Base-by-base conservation (phyloP, 1,139 yeast species). In the Zygosaccharomyces sapae region DNA sequence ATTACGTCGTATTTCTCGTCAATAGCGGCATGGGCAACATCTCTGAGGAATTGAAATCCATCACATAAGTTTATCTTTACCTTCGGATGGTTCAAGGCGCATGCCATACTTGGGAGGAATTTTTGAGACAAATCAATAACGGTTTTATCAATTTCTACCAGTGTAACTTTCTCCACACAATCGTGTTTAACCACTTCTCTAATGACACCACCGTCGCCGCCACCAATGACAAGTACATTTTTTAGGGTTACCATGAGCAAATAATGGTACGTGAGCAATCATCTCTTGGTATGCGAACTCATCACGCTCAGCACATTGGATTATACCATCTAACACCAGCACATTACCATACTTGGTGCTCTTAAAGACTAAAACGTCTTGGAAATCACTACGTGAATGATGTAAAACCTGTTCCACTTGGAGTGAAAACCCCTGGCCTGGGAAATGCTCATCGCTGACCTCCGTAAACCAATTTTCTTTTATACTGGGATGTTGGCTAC, bases 121-220 rank as follows among this genome's bases (percentile, higher is more conserved):
- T 83, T 73, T 58, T 80, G 80, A 55, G 92, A 77, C 47, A 87
- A 77, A 49, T 81, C 75, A 56, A 89, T 87, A 38, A 90, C 97
- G 56, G 81, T 78, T 61, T 82, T 87, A 68, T 92, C 98, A 56
- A 92, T 92, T 67, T 92, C 98, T 47, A 92, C 94, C 69, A 90
- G 77, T 20, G 85, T 82, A 27, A 88, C 86, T 50, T 74, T 69
- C 55, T 86, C 84, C 29, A 90, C 83, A 43, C 75, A 66, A 1
- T 74, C 73, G 68, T 90, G 97, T 69, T 90, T 89, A 61, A 88
- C 85, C 63, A 88, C 81, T 70, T 89, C 97, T 68, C 97, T 79
- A 61, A 89, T 75, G 43, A 88, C 96, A 65, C 97, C 97, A 58
- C 97, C 96, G 65, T 89, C 97, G 55, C 97, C 97, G 53, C 97